phyloP scores from a whole-genome alignment of 805 yeast species.

The Diddensiella transvaalensis region DNA sequence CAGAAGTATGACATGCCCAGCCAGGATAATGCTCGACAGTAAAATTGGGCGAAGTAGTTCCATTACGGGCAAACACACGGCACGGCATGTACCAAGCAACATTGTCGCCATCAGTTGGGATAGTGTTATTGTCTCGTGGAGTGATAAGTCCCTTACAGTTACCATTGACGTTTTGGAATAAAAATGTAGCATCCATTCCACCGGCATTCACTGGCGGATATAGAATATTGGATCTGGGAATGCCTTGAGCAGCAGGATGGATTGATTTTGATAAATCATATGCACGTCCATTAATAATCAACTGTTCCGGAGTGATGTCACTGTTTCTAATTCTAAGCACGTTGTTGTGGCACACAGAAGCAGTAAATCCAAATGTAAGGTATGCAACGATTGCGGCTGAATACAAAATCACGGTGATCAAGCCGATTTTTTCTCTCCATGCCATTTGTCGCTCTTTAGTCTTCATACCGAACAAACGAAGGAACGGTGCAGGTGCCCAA shows the following conservation, averaged over 20 bases:
- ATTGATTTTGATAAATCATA: conserved; percentile 62
- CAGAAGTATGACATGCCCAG: conserved; percentile 86
- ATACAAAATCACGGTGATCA: conserved; percentile 17
- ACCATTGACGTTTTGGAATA: conserved; percentile 91
- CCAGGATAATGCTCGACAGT: conserved; percentile 66
- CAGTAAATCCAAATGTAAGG: conserved; percentile 71
- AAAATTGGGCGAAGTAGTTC: conserved; percentile 63
- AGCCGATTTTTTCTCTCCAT: conserved; percentile 79
- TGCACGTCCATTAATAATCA: conserved; percentile 80
- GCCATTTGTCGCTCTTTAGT: conserved; percentile 84
- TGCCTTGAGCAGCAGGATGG: conserved; percentile 83
- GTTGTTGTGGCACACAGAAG: conserved; percentile 62
- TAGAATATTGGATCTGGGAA: conserved; percentile 58
- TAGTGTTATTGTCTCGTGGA: conserved; percentile 58
- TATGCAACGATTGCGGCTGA: conserved; percentile 19
- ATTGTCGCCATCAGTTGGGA: conserved; percentile 59
- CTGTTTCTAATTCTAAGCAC: conserved; percentile 52
- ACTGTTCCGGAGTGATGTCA: conserved; percentile 54
- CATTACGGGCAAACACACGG: conserved; percentile 63
- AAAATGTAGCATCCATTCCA: conserved; percentile 56
- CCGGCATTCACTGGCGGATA: conserved; percentile 88
- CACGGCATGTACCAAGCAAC: conserved; percentile 98
- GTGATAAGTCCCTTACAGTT: conserved; percentile 75
- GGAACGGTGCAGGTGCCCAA: conserved; percentile 83
- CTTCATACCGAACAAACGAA: conserved; percentile 70